Evolutionary conservation across 2,329 filamentous ascomycete species (phyloP).

Genomic region (Fonsecaea nubica): DNA sequence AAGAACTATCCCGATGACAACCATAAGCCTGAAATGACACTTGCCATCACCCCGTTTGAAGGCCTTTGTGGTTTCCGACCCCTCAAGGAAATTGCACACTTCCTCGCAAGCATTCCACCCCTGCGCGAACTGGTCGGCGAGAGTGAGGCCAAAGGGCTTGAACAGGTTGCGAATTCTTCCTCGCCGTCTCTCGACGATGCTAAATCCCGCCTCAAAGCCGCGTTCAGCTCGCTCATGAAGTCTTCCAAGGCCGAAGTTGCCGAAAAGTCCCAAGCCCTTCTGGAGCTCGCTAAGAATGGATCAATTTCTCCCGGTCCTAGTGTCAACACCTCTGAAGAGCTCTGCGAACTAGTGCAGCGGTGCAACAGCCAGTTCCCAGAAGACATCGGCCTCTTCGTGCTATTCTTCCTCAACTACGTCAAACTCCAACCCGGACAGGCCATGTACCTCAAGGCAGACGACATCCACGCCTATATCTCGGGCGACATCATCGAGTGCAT

Average conservation of each 20-base stretch:
- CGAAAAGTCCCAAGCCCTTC: slow-evolving; percentile 70
- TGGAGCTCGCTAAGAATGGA: slow-evolving; percentile 67
- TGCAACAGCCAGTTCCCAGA: slow-evolving; percentile 83
- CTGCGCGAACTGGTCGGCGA: slow-evolving; percentile 72
- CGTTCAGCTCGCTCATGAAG: slow-evolving; percentile 82
- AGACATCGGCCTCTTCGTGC: slow-evolving; percentile 91
- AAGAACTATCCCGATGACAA: slow-evolving; percentile 99
- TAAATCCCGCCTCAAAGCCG: slow-evolving; percentile 76
- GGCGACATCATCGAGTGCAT: slow-evolving; percentile 97
- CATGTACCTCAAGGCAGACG: slow-evolving; percentile 93
- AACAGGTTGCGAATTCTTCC: slow-evolving; percentile 60
- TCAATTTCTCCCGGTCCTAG: slow-evolving; percentile 59
- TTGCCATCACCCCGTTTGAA: slow-evolving; percentile 94
- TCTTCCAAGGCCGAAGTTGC: slow-evolving; percentile 71
- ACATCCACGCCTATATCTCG: slow-evolving; percentile 86
- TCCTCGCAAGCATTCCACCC: slow-evolving; percentile 71
- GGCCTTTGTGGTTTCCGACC: slow-evolving; percentile 95
- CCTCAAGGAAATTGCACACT: slow-evolving; percentile 82
- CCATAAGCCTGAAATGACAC: slow-evolving; percentile 99
- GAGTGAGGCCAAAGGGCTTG: slow-evolving; percentile 64
- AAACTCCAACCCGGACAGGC: slow-evolving; percentile 87
- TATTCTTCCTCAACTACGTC: slow-evolving; percentile 97
- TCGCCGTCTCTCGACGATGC: slow-evolving; percentile 65
- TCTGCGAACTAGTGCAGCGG: slow-evolving; percentile 77
- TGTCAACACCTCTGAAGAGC: slow-evolving; percentile 69